Percentiles rank a stretch among this genome's conserved stretches.
These are phyloP conservation scores for Vararia minispora DNA, from an alignment of 768 basidiomycete species.

Conservation along the genomic window DNA sequence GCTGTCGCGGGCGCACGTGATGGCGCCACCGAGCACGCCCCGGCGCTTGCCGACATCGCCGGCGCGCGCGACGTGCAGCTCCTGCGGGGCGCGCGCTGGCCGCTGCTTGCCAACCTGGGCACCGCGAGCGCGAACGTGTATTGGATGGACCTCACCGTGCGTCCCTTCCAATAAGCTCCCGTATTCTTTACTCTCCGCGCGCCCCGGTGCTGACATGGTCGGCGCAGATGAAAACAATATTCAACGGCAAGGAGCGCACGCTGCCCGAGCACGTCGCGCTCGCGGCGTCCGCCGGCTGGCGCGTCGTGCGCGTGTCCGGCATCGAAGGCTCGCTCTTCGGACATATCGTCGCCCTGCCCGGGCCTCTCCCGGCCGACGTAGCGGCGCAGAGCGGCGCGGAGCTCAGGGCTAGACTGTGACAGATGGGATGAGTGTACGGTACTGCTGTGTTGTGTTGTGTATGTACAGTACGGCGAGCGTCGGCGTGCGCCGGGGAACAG, in stretches of 20 bases:
- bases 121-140: slow-evolving; percentile 61
- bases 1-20: slow-evolving; percentile 28
- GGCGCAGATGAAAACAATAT: slow-evolving; percentile 57
- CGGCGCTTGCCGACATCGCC: slow-evolving; percentile 6
- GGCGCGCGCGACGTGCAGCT: slow-evolving; percentile 38
- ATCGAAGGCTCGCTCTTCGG: slow-evolving; percentile 59
- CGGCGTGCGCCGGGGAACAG: no score
- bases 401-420: not conserved
- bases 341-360: slow-evolving; percentile 58
- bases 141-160: slow-evolving; percentile 59
- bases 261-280: slow-evolving; percentile 46
- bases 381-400: not conserved
- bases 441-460: no score
- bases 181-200: not conserved
- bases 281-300: slow-evolving; percentile 49
- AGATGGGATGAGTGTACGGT: no score
- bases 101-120: slow-evolving; percentile 64
- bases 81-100: slow-evolving; percentile 43
- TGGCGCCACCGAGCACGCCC: not conserved
- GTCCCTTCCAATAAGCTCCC: slow-evolving; percentile 10
- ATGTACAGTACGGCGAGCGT: no score
- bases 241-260: slow-evolving; percentile 60
- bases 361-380: slow-evolving; percentile 33
- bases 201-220: not conserved
- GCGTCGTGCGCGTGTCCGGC: slow-evolving; percentile 39